Base-by-base conservation (phyloP, 179 eudicot genomes). In the Silene noctiflora region DNA sequence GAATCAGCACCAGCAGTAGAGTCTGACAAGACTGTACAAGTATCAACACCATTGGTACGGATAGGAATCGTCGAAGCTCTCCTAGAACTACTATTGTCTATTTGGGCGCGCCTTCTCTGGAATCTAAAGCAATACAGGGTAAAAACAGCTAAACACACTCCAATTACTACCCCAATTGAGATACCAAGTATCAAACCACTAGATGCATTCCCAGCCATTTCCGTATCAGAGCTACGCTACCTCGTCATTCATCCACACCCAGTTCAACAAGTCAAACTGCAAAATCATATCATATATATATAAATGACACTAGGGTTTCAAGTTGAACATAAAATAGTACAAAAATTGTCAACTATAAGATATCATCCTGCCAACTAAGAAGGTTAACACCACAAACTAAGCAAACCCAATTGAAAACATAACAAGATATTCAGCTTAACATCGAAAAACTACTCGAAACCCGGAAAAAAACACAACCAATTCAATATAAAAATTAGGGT, bases 91-190 rank as follows among this genome's bases (percentile, higher is more conserved):
- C 93, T 93, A 79, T 74, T 93, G 35, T 90, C 88, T 59, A 91
- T 86, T 82, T 88, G 94, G 0, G 90, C 81, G 20, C 84, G 86
- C 81, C 80, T 95, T 78, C 87, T 85, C 33, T 85, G 97, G 73
- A 83, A 89, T 79, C 90, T 86, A 55, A 89, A 64, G 84, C 95
- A 93, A 69, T 88, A 80, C 29, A 95, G 68, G 6, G 90, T 88
- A 61, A 82, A 62, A 64, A 91, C 29, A 17, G 99, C 97, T 81
- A 88, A 84, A 69, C 85, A 75, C 31, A 90, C 83, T 65, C 99
- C 99, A 71, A 93, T 88, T 10, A 95, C 97, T 20, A 95, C 89
- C 48, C 99, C 99, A 33, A 93, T 89, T 1, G 99, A 93, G 78
- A 95, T 84, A 67, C 99, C 99, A 71, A 93, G 83, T 39, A 93